These are phyloP conservation scores for Linum trigynum DNA, from an alignment of 345 rosid genomes.

Conservation along the genomic window DNA sequence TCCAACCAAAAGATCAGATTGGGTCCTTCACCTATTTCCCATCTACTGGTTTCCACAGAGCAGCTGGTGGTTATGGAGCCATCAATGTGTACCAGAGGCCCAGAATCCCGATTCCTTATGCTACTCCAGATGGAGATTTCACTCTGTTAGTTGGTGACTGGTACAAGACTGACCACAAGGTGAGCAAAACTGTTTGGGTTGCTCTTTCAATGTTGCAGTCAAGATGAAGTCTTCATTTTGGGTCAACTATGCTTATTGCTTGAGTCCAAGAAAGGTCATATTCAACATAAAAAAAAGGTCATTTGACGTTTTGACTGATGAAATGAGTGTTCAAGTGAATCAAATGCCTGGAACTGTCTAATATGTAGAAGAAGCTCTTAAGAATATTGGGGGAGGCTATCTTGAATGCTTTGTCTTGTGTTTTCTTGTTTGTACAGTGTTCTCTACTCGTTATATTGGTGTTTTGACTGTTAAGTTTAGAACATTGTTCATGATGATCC, in stretches of 20 bases:
- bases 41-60: conserved; percentile 30
- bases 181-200: too few species aligned
- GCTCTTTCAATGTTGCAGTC: background rate
- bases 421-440: too few species aligned
- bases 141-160: conserved; percentile 59
- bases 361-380: too few species aligned
- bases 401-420: too few species aligned
- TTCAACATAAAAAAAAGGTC: too few species aligned
- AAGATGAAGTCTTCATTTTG: background rate
- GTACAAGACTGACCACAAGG: conserved; percentile 39
- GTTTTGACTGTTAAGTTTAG: too few species aligned
- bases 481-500: background rate
- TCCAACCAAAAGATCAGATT: conserved; percentile 38
- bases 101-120: conserved; percentile 49
- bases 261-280: too few species aligned
- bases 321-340: too few species aligned
- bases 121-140: conserved; percentile 45
- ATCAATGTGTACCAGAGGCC: conserved; percentile 43
- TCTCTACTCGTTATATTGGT: too few species aligned
- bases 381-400: too few species aligned
- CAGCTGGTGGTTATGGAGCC: conserved; percentile 46
- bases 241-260: background rate
- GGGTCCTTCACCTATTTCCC: conserved; percentile 37
- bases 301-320: too few species aligned
- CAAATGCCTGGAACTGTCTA: too few species aligned